phyloP scores from a whole-genome alignment of 176 grass and related monocot species.

The Aegilops bicornis region DNA sequence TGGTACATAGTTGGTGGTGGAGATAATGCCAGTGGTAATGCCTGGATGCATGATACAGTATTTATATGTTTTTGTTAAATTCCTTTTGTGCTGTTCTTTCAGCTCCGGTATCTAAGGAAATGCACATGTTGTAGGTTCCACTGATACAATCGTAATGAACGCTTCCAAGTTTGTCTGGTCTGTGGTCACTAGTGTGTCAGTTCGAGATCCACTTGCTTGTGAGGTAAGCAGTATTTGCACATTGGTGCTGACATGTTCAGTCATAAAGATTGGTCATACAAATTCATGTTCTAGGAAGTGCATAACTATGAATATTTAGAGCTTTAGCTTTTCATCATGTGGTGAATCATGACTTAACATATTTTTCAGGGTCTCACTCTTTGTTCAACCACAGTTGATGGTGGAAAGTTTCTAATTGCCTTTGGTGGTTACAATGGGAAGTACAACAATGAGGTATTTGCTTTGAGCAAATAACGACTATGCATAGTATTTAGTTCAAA shows the following conservation, averaged over 20 bases:
- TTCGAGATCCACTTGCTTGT: constrained; percentile 83
- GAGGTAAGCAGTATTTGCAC: constrained; percentile 58
- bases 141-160: constrained; percentile 80
- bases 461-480: neutral
- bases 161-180: constrained; percentile 92
- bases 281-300: constrained; percentile 4
- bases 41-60: neutral
- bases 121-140: constrained; percentile 55
- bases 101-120: constrained; percentile 27
- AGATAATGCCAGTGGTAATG: constrained; percentile 91
- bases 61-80: constrained; percentile 10
- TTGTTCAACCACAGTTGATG: constrained; percentile 63
- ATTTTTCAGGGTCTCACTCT: constrained; percentile 80
- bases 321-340: constrained; percentile 4
- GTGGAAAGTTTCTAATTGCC: constrained; percentile 64
- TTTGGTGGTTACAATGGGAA: constrained; percentile 99
- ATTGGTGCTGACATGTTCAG: constrained; percentile 15
- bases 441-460: constrained; percentile 91
- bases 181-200: constrained; percentile 60
- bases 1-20: constrained; percentile 99
- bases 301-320: neutral
- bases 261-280: neutral
- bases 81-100: neutral
- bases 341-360: neutral
- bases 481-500: neutral